Evolutionary conservation across 208 protist genomes (phyloP).

Genomic region (Trypanosoma scelopori): DNA sequence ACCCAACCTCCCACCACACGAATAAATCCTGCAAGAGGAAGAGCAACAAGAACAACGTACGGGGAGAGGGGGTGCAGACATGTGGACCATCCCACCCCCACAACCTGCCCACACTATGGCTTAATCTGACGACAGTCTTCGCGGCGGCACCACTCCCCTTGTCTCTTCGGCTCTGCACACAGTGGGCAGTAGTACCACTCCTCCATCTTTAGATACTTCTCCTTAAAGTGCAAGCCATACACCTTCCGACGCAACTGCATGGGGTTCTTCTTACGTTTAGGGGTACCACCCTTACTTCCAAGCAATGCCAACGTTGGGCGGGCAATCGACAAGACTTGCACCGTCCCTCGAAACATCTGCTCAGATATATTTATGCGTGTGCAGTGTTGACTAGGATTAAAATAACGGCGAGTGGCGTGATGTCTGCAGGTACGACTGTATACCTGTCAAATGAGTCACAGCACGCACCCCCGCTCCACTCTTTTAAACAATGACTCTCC

Average conservation of each 20-base stretch:
- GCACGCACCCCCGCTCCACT: too few relatives aligned
- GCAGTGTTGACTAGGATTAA: background rate
- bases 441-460: background rate
- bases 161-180: slow-evolving; percentile 89
- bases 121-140: slow-evolving; percentile 92
- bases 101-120: slow-evolving; percentile 40
- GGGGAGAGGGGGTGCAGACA: too few relatives aligned
- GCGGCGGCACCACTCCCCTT: slow-evolving; percentile 87
- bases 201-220: slow-evolving; percentile 82
- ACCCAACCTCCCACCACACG: background rate
- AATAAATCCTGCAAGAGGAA: background rate
- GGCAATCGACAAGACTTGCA: slow-evolving; percentile 34
- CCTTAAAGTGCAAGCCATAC: slow-evolving; percentile 92
- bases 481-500: too few relatives aligned
- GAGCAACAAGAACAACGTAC: slow-evolving; percentile 5
- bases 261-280: slow-evolving; percentile 90
- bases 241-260: slow-evolving; percentile 81
- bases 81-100: too few relatives aligned
- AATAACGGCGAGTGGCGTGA: too few relatives aligned
- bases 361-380: background rate
- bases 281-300: slow-evolving; percentile 89
- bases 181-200: slow-evolving; percentile 93
- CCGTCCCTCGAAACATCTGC: slow-evolving; percentile 40
- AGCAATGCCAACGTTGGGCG: slow-evolving; percentile 65
- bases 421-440: background rate